phyloP scores from a whole-genome alignment of 352 stramenopile species.

The Phytophthora foliorum region DNA sequence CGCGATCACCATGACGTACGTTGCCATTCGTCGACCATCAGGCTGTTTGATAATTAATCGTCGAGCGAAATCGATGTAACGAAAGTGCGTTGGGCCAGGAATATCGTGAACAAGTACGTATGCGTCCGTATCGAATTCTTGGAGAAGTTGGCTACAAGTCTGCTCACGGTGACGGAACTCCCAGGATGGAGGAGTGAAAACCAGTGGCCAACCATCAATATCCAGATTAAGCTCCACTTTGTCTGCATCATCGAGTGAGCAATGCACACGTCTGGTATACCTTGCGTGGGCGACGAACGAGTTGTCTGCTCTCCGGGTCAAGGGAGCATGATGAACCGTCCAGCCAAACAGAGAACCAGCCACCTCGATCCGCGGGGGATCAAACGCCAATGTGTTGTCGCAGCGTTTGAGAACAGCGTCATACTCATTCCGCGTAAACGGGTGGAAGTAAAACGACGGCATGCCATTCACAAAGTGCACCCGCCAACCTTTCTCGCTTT shows the following conservation, averaged over 20 bases:
- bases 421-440: slow-evolving; percentile 20
- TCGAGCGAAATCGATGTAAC: slow-evolving; percentile 34
- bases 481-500: slow-evolving; percentile 4
- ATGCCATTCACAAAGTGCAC: slow-evolving; percentile 23
- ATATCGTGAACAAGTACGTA: slow-evolving; percentile 28
- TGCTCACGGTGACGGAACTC: background rate
- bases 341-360: slow-evolving; percentile 6
- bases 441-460: slow-evolving; percentile 36
- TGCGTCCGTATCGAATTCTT: slow-evolving; percentile 27
- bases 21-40: slow-evolving; percentile 9
- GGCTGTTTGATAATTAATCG: slow-evolving; percentile 5
- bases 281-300: slow-evolving; percentile 1
- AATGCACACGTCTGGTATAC: slow-evolving; percentile 13
- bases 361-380: background rate
- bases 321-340: slow-evolving; percentile 10
- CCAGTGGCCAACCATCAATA: slow-evolving; percentile 13
- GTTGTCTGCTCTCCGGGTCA: background rate
- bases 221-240: slow-evolving; percentile 16
- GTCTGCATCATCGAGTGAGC: slow-evolving; percentile 10
- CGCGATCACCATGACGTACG: slow-evolving; percentile 23
- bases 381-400: background rate
- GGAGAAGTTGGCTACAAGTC: slow-evolving; percentile 23
- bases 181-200: slow-evolving; percentile 22
- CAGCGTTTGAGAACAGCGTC: slow-evolving; percentile 16
- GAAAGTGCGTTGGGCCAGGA: slow-evolving; percentile 16